Conservation (phyloP, 2,329 filamentous ascomycete species). For the Aureobasidium uvarum region DNA sequence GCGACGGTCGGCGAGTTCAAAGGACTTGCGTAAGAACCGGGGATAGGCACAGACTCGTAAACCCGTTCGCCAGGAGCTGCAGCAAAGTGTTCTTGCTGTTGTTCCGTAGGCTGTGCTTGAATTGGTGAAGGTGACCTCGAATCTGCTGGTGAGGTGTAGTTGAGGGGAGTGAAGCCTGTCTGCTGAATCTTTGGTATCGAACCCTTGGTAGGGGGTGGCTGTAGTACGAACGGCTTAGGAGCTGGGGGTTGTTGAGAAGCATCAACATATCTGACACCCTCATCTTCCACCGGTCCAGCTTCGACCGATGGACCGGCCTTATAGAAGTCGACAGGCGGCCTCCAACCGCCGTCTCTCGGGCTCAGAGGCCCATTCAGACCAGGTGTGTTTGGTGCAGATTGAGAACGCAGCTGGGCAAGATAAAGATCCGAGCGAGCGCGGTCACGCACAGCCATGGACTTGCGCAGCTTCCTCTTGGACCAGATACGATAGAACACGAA, state of each 20-base stretch:
- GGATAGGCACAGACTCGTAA: constrained; percentile 85
- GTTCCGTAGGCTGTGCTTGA: constrained; percentile 42
- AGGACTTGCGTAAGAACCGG: constrained; percentile 64
- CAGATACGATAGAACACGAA: constrained; percentile 97
- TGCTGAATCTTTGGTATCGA: constrained; percentile 70
- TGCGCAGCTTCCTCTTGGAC: constrained; percentile 90
- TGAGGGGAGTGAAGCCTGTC: constrained; percentile 58
- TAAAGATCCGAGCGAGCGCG: constrained; percentile 92
- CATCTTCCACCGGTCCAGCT: constrained; percentile 46
- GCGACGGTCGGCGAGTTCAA: constrained; percentile 25
- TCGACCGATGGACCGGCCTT: constrained; percentile 40
- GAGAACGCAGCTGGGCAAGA: constrained; percentile 64
- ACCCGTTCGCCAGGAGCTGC: constrained; percentile 76
- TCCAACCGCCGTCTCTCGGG: constrained; percentile 54
- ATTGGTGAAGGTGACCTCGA: constrained; percentile 9
- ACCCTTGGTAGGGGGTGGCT: constrained; percentile 75
- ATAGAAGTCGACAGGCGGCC: constrained; percentile 46
- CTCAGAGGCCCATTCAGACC: constrained; percentile 69
- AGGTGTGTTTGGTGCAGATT: constrained; percentile 93
- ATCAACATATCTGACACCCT: constrained; percentile 63
- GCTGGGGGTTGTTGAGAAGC: constrained; percentile 45
- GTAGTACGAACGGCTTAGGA: constrained; percentile 73
- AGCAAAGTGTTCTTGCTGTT: constrained; percentile 62
- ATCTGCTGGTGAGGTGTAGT: constrained; percentile 29
- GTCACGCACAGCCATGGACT: constrained; percentile 95